These are phyloP conservation scores for Stevia rebaudiana DNA, from an alignment of 140 eudicot species.

Conservation along the genomic window DNA sequence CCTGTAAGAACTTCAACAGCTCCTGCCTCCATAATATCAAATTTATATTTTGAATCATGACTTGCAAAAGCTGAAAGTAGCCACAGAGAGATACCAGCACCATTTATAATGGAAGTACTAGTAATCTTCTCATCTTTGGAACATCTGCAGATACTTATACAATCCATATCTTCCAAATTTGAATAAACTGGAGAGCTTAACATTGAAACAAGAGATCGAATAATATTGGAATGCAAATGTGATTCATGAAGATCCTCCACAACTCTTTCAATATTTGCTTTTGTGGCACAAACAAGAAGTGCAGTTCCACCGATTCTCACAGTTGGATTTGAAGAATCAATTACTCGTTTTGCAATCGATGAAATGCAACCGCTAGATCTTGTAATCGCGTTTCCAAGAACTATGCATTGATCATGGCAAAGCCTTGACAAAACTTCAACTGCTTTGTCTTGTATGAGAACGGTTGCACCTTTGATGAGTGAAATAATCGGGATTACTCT, in stretches of 20 bases:
- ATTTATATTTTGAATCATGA: constrained; percentile 55
- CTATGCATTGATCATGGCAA: constrained; percentile 60
- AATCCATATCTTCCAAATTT: constrained; percentile 35
- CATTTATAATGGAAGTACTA: constrained; percentile 52
- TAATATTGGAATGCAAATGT: constrained; percentile 39
- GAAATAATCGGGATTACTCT: constrained; percentile 78
- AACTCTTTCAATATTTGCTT: constrained; percentile 68
- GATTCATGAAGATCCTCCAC: constrained; percentile 69
- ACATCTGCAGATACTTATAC: constrained; percentile 57
- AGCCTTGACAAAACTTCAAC: constrained; percentile 80
- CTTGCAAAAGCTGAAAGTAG: constrained; percentile 85
- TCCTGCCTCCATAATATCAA: constrained; percentile 85
- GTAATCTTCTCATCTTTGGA: constrained; percentile 38
- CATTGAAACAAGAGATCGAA: constrained; percentile 76
- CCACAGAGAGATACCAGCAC: constrained; percentile 73
- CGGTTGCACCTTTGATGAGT: constrained; percentile 60
- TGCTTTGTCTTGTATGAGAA: constrained; percentile 75
- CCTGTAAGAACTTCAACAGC: constrained; percentile 89
- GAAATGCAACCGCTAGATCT: constrained; percentile 60
- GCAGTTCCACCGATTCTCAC: constrained; percentile 89
- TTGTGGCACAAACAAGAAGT: constrained; percentile 77
- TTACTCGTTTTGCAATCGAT: constrained; percentile 72
- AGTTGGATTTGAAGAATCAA: constrained; percentile 51
- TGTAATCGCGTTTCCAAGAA: constrained; percentile 63
- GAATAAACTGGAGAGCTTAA: constrained; percentile 43